phyloP scores from a whole-genome alignment of 2,329 filamentous ascomycete species.

The Celoporthe dispersa region DNA sequence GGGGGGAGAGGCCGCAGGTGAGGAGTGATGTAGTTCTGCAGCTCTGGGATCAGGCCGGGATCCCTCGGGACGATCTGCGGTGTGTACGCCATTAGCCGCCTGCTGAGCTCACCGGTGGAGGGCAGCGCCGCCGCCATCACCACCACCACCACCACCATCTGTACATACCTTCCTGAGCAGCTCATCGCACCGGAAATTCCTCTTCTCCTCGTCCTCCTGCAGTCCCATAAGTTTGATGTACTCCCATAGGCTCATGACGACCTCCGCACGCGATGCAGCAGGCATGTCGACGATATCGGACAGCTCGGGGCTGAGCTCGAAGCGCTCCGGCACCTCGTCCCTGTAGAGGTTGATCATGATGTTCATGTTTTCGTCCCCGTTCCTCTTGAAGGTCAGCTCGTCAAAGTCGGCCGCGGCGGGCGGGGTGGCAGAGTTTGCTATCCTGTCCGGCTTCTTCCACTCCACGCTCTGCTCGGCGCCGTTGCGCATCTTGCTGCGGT shows the following conservation, averaged over 20 bases:
- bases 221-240: slow-evolving; percentile 86
- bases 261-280: slow-evolving; percentile 85
- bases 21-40: slow-evolving; percentile 77
- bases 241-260: slow-evolving; percentile 92
- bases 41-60: slow-evolving; percentile 80
- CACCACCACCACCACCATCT: too few species aligned
- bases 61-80: slow-evolving; percentile 77
- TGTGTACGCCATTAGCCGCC: slow-evolving; percentile 6
- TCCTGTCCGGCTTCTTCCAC: slow-evolving; percentile 80
- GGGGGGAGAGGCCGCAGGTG: slow-evolving; percentile 83
- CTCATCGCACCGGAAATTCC: slow-evolving; percentile 89
- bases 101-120: background rate
- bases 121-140: too few species aligned
- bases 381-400: slow-evolving; percentile 87
- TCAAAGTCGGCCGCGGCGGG: slow-evolving; percentile 81
- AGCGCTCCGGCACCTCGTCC: slow-evolving; percentile 86
- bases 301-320: slow-evolving; percentile 75
- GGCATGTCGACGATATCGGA: slow-evolving; percentile 84
- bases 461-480: slow-evolving; percentile 67
- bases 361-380: slow-evolving; percentile 90
- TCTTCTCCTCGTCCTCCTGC: slow-evolving; percentile 93
- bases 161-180: slow-evolving; percentile 71
- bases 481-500: slow-evolving; percentile 62
- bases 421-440: slow-evolving; percentile 55
- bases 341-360: slow-evolving; percentile 84